phyloP scores from a whole-genome alignment of 164 flowering plant species.

The Nymphaea colorata region DNA sequence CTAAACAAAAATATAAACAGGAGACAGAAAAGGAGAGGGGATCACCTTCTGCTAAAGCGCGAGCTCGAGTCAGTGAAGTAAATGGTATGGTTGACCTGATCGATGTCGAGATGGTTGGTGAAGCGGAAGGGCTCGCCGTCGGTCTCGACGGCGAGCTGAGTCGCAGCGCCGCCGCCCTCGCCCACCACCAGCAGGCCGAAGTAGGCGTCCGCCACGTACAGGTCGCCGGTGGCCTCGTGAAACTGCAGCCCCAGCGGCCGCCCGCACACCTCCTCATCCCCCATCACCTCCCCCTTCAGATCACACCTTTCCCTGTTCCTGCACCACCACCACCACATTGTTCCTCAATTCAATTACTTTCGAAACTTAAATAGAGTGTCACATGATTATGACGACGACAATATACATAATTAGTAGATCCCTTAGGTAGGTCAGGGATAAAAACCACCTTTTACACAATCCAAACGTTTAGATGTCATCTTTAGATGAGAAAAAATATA shows the following conservation, averaged over 20 bases:
- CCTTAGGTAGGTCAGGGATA: too few relatives aligned
- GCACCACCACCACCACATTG: too few relatives aligned
- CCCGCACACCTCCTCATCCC: conserved; percentile 16
- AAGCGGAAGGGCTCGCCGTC: conserved; percentile 12
- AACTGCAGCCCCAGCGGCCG: conserved; percentile 27
- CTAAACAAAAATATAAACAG: neutral
- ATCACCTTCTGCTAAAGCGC: conserved; percentile 29
- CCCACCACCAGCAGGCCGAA: conserved; percentile 26
- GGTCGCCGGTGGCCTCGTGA: conserved; percentile 16
- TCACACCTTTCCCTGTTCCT: conserved; percentile 12
- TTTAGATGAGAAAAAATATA: too few relatives aligned
- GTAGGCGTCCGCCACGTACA: conserved; percentile 33
- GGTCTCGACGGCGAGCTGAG: neutral
- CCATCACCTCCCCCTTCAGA: neutral
- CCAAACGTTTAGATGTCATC: too few relatives aligned
- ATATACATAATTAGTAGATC: too few relatives aligned
- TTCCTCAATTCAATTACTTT: neutral
- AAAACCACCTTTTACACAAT: too few relatives aligned
- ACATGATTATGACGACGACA: too few relatives aligned
- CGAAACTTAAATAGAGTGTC: too few relatives aligned
- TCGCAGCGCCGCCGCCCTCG: conserved; percentile 10
- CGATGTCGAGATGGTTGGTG: conserved; percentile 30
- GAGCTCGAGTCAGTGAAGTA: conserved; percentile 42
- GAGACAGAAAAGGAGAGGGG: neutral
- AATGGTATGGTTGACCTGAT: conserved; percentile 15